A percentile compares a stretch with the other conserved stretches of the same genome.
These are phyloP conservation scores for Starmerella floris DNA, from an alignment of 805 yeast genomes.

Conservation along the genomic window DNA sequence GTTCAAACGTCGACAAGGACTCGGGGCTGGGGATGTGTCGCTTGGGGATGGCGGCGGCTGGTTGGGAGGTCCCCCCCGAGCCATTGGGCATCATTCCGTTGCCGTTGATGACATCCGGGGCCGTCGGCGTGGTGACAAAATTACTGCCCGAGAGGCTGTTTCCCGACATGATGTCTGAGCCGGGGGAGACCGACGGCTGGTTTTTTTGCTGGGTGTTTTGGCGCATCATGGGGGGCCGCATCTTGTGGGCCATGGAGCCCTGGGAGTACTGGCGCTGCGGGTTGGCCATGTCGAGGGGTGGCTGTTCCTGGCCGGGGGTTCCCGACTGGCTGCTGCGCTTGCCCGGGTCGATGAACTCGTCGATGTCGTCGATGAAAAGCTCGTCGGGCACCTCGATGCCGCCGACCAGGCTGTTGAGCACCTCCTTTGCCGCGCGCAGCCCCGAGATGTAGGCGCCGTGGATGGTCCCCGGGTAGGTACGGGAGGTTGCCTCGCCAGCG, in stretches of 20 bases:
- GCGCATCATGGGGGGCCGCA: neutral
- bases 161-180: neutral
- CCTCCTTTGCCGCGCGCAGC: conserved; percentile 32
- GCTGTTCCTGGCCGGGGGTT: neutral
- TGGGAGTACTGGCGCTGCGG: neutral
- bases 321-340: neutral
- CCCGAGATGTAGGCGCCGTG: conserved; percentile 36
- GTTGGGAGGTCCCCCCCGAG: neutral
- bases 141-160: neutral
- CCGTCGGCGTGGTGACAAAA: neutral
- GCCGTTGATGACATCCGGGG: neutral
- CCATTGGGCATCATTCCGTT: neutral
- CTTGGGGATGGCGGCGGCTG: neutral
- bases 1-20: conserved; percentile 2
- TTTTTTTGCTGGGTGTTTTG: neutral
- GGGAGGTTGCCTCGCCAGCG: conserved; percentile 35
- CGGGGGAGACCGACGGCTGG: neutral
- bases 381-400: conserved; percentile 30
- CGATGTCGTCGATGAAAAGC: conserved; percentile 19
- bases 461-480: conserved; percentile 32
- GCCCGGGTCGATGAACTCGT: neutral
- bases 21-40: conserved; percentile 3
- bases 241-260: neutral
- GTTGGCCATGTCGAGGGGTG: neutral
- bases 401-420: conserved; percentile 30